A percentile compares a stretch with the other conserved stretches of the same genome.
phyloP scores from a whole-genome alignment of 23 red algal genomes.

The Gracilaria vermiculophylla region DNA sequence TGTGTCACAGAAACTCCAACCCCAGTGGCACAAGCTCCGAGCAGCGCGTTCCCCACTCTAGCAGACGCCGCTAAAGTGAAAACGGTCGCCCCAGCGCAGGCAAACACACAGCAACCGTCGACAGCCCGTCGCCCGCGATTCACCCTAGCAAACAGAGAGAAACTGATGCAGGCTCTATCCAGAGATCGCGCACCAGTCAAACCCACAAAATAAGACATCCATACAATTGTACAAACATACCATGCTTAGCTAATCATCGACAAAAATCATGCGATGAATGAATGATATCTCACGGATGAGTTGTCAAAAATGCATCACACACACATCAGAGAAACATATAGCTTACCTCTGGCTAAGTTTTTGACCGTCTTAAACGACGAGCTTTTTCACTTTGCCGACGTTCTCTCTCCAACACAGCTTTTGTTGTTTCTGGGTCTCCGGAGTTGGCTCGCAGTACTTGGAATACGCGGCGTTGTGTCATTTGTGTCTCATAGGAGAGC shows the following conservation, averaged over 20 bases:
- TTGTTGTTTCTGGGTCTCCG: background rate
- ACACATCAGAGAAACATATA: background rate
- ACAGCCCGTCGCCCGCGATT: conserved; percentile 3
- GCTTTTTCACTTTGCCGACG: background rate
- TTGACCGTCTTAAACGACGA: background rate
- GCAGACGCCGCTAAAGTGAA: conserved; percentile 54
- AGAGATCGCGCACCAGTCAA: background rate
- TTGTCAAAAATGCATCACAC: too few relatives aligned
- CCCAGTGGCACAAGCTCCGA: conserved; percentile 4
- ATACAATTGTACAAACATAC: background rate
- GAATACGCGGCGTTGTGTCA: conserved; percentile 18
- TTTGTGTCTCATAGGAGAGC: conserved; percentile 16
- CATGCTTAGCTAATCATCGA: background rate
- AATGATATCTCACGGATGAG: too few relatives aligned
- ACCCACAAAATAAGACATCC: background rate
- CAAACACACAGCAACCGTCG: background rate
- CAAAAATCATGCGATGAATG: too few relatives aligned
- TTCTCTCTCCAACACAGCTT: background rate
- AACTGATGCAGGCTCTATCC: background rate
- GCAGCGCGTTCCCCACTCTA: conserved; percentile 56
- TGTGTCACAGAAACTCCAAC: background rate
- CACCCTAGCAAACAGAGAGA: conserved; percentile 14
- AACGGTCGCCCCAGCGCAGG: background rate
- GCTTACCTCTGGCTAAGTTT: background rate
- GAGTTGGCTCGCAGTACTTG: background rate